Conservation (phyloP, 371 early-diverging fungal species). For the Mucor sp. region DNA sequence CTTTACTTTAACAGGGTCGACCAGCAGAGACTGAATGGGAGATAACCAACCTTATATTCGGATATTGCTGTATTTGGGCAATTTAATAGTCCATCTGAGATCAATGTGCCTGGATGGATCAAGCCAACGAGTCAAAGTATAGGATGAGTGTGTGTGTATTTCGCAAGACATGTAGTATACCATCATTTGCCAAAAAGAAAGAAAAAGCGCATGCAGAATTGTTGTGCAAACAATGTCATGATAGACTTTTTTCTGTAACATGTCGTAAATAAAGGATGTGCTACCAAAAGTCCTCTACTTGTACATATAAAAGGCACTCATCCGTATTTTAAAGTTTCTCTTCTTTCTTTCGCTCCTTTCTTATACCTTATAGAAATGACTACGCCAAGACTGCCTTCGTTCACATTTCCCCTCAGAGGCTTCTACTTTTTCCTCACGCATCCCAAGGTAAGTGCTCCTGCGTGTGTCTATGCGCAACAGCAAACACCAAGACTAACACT, state of each 20-base stretch:
- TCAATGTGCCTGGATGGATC: too few species aligned
- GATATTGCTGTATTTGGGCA: too few species aligned
- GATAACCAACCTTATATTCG: too few species aligned
- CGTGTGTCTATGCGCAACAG: background rate
- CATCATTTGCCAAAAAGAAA: too few species aligned
- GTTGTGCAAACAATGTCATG: background rate
- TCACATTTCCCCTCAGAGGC: slow-evolving; percentile 43
- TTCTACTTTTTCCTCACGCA: slow-evolving; percentile 44
- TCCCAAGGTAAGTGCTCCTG: slow-evolving; percentile 40
- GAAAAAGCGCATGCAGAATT: background rate
- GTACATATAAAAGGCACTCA: background rate
- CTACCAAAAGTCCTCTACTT: background rate
- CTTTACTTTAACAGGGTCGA: background rate
- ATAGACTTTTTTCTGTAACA: background rate
- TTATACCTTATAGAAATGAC: background rate
- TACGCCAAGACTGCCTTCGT: slow-evolving; percentile 12
- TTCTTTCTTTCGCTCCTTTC: background rate
- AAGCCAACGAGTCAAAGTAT: too few species aligned
- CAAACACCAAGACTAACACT: background rate
- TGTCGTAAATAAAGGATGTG: background rate
- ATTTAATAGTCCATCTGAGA: too few species aligned
- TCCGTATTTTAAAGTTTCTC: background rate
- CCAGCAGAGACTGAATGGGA: too few species aligned
- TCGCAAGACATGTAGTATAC: too few species aligned
- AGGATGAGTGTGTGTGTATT: too few species aligned